A percentile compares a stretch with the other conserved stretches of the same genome.
phyloP scores from a whole-genome alignment of 2,329 filamentous ascomycete genomes.

The Pestalotiopsis sp. region DNA sequence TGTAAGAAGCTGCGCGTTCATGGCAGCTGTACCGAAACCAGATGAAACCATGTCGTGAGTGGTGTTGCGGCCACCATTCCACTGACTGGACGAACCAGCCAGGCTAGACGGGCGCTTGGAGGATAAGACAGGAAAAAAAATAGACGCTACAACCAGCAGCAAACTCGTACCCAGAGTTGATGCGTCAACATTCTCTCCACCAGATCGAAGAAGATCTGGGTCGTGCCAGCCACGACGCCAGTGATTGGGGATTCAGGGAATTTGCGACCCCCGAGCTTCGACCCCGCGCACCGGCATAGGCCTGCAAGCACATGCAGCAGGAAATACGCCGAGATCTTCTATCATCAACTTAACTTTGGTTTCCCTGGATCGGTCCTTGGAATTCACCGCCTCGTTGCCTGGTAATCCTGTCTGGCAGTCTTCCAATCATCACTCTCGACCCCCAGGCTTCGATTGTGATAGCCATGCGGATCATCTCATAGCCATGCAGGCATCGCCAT shows the following conservation, averaged over 20 bases:
- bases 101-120: not conserved
- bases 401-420: not conserved
- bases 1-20: not conserved
- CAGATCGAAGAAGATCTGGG: constrained; percentile 6
- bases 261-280: not conserved
- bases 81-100: not conserved
- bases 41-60: constrained; percentile 1
- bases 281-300: not conserved
- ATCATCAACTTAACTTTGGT: not conserved
- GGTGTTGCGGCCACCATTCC: not conserved
- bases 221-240: constrained; percentile 9
- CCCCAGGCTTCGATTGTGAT: not conserved
- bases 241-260: constrained; percentile 4
- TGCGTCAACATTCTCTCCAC: constrained; percentile 8
- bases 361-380: not conserved
- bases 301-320: not conserved
- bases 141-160: not conserved
- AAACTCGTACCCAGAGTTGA: not conserved
- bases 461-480: constrained; percentile 15
- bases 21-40: constrained; percentile 7
- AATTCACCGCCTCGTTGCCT: constrained; percentile 1
- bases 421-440: not conserved
- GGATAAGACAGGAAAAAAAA: not conserved
- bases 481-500: constrained; percentile 3
- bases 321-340: not conserved